Conservation (phyloP, 2,329 filamentous ascomycete genomes). For the Sporothrix brasiliensis region DNA sequence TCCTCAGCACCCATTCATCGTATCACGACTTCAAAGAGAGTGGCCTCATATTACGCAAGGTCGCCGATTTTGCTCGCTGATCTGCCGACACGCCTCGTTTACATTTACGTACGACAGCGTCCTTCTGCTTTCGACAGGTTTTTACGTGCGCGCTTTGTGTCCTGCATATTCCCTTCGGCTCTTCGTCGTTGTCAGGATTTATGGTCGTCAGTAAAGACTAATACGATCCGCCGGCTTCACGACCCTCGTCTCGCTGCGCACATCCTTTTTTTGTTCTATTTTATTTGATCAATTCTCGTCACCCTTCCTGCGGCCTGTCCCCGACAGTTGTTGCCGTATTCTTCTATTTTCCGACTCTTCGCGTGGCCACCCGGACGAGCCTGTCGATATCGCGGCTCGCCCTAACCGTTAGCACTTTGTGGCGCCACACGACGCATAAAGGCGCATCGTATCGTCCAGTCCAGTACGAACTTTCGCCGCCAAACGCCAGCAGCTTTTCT, state of each 20-base stretch:
- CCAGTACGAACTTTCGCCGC: background rate
- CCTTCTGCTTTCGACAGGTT: background rate
- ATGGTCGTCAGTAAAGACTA: background rate
- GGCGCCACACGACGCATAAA: background rate
- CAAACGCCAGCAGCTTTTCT: background rate
- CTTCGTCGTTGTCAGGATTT: background rate
- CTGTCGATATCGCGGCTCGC: conserved; percentile 8
- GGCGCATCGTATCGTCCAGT: conserved; percentile 6
- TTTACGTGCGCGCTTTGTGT: background rate
- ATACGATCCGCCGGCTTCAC: conserved; percentile 2
- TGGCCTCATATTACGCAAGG: conserved; percentile 29
- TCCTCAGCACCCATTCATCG: background rate
- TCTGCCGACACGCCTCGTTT: conserved; percentile 9
- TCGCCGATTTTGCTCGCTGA: conserved; percentile 25
- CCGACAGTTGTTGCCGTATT: background rate
- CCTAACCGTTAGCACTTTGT: conserved; percentile 19
- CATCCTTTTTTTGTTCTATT: background rate
- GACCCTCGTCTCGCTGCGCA: background rate
- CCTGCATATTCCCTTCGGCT: background rate
- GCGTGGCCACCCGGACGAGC: conserved; percentile 16
- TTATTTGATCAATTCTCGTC: background rate
- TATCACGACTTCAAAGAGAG: conserved; percentile 19
- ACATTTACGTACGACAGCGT: background rate
- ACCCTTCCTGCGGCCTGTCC: background rate
- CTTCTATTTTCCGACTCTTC: background rate